These are phyloP conservation scores for Mangifera indica DNA, from an alignment of 345 rosid genomes.

Conservation along the genomic window DNA sequence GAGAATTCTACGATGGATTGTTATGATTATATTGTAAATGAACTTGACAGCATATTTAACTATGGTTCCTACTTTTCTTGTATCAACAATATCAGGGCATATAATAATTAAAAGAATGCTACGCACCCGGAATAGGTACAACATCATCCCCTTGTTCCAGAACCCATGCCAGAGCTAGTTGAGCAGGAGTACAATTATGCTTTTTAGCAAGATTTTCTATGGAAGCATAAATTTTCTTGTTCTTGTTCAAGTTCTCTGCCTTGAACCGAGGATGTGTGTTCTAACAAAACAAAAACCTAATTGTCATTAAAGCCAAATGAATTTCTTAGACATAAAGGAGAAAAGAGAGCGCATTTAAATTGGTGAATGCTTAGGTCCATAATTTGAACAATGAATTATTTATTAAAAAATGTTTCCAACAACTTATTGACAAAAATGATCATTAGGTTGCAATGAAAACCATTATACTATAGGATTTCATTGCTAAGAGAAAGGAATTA, in stretches of 20 bases:
- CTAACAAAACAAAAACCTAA: slow-evolving; percentile 21
- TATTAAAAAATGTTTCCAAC: too few species aligned
- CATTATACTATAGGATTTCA: too few species aligned
- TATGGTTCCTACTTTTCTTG: background rate
- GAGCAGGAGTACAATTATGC: slow-evolving; percentile 45
- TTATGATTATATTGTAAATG: too few species aligned
- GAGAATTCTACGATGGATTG: too few species aligned
- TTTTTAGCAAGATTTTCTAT: slow-evolving; percentile 38
- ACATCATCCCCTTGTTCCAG: slow-evolving; percentile 47
- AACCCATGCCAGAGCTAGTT: slow-evolving; percentile 59
- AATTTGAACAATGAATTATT: too few species aligned
- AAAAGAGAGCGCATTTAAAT: background rate
- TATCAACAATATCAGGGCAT: too few species aligned
- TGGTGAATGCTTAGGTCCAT: background rate
- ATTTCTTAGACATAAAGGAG: background rate
- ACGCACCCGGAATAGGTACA: slow-evolving; percentile 53
- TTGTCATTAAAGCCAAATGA: background rate
- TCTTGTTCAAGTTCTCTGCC: slow-evolving; percentile 44
- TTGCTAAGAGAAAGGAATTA: background rate
- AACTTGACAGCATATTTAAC: background rate
- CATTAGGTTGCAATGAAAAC: background rate
- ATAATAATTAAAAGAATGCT: background rate
- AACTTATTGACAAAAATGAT: background rate
- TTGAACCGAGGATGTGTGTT: slow-evolving; percentile 40
- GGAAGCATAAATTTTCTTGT: slow-evolving; percentile 38